phyloP scores from a whole-genome alignment of 176 grass and related monocot genomes.

The Leersia perrieri region DNA sequence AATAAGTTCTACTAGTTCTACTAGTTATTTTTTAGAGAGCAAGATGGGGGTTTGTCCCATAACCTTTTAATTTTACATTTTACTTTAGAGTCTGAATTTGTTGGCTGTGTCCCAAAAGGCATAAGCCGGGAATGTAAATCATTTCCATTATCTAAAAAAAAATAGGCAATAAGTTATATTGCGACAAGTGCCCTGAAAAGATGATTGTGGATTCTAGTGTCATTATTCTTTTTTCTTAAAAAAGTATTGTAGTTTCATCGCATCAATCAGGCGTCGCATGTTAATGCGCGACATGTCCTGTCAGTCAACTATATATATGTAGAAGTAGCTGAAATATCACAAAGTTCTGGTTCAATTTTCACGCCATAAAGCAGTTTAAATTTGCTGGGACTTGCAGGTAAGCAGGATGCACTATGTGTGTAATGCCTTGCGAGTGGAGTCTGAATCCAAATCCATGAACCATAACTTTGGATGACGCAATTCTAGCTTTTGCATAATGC shows the following conservation, averaged over 20 bases:
- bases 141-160: no score
- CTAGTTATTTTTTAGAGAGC: no score
- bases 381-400: constrained; percentile 13
- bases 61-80: no score
- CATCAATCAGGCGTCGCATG: constrained; percentile 8
- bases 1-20: not conserved
- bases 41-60: no score
- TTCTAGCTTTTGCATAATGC: constrained; percentile 13
- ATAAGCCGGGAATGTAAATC: no score
- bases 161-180: not conserved
- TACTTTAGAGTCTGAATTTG: no score
- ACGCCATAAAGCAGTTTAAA: constrained; percentile 9
- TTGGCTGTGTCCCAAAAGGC: no score
- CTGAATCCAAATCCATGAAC: constrained; percentile 43
- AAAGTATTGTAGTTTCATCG: not conserved
- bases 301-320: constrained; percentile 11
- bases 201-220: constrained; percentile 22
- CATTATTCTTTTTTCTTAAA: not conserved
- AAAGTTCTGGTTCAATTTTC: constrained; percentile 30
- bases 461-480: constrained; percentile 32
- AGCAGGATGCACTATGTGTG: constrained; percentile 2
- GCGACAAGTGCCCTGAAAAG: constrained; percentile 29
- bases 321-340: not conserved
- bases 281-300: not conserved
- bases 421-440: constrained; percentile 33